Evolutionary conservation across 345 rosid species (phyloP).

Genomic region (Populus simonii): DNA sequence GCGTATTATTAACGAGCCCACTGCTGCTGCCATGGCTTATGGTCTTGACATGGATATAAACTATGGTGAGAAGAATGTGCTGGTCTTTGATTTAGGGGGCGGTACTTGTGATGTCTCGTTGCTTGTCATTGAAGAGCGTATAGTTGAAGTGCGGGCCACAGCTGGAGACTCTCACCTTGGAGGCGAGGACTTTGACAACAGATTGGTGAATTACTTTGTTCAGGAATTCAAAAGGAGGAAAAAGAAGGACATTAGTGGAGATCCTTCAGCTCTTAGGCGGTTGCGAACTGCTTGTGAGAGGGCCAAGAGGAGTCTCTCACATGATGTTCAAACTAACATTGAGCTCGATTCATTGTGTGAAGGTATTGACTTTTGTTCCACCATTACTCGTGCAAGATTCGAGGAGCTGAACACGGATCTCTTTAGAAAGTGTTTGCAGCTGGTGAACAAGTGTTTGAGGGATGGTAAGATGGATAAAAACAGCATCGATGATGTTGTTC

Average conservation of each 20-base stretch:
- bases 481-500: constrained; percentile 37
- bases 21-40: constrained; percentile 15
- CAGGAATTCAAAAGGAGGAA: constrained; percentile 34
- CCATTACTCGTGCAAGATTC: background rate
- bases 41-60: constrained; percentile 3
- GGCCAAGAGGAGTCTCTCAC: background rate
- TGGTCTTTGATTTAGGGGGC: constrained; percentile 3
- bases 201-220: constrained; percentile 37
- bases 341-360: background rate
- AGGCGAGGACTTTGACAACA: constrained; percentile 6
- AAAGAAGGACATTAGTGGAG: constrained; percentile 25
- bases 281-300: background rate
- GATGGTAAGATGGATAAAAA: background rate
- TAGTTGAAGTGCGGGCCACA: background rate
- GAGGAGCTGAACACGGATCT: background rate
- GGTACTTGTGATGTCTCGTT: constrained; percentile 13
- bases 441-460: background rate
- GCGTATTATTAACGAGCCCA: constrained; percentile 3
- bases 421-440: background rate
- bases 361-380: background rate
- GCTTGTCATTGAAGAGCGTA: background rate
- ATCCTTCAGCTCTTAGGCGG: constrained; percentile 5
- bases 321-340: background rate
- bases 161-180: constrained; percentile 14
- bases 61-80: constrained; percentile 5